Conservation (phyloP, 2,329 filamentous ascomycete genomes). For the Sodiomyces alkalinus region DNA sequence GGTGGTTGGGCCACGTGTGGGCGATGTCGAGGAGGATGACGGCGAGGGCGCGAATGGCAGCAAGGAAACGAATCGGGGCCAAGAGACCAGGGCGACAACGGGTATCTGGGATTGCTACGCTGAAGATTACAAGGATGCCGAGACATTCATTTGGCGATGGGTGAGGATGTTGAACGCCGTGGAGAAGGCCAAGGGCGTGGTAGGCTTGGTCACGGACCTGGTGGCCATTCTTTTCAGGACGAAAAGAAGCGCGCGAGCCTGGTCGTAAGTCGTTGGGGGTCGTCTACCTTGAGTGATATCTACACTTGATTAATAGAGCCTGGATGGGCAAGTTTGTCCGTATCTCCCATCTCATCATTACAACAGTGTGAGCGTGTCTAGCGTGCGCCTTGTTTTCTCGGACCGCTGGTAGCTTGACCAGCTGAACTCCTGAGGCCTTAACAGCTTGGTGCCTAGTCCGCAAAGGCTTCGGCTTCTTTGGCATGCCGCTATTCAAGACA, state of each 20-base stretch:
- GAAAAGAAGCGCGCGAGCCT: not conserved
- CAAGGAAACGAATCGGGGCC: too few species aligned
- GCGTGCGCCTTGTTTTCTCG: too few species aligned
- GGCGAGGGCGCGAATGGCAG: too few species aligned
- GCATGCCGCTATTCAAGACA: too few species aligned
- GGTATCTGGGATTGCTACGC: constrained; percentile 49
- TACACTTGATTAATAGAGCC: not conserved
- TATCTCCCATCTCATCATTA: too few species aligned
- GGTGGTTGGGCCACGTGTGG: constrained; percentile 38
- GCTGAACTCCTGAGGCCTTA: too few species aligned
- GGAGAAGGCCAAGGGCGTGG: constrained; percentile 35
- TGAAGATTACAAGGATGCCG: constrained; percentile 39
- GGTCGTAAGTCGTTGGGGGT: not conserved
- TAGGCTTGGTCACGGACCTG: constrained; percentile 20
- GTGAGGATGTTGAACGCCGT: constrained; percentile 37
- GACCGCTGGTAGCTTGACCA: too few species aligned
- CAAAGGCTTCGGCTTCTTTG: too few species aligned
- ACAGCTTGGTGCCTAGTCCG: too few species aligned
- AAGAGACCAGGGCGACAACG: too few species aligned
- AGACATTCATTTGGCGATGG: constrained; percentile 38
- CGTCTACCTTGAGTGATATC: too few species aligned
- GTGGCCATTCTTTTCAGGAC: not conserved
- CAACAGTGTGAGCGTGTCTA: too few species aligned
- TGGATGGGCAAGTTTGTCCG: not conserved
- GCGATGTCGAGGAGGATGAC: constrained; percentile 4